Conservation (phyloP, 2,329 filamentous ascomycete genomes). For the Cercospora janseana region DNA sequence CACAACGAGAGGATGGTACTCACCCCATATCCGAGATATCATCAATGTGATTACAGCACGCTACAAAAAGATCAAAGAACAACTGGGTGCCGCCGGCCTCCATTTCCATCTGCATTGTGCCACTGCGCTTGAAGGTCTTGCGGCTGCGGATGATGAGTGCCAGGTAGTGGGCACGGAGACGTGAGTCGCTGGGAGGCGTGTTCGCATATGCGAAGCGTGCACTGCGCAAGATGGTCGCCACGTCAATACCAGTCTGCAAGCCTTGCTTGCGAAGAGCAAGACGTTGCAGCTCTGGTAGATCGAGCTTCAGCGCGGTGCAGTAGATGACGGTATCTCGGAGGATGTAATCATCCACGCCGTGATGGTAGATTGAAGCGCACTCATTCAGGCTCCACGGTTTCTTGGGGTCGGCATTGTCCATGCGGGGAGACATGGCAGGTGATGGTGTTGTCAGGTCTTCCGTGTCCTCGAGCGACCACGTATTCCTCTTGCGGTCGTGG, state of each 20-base stretch:
- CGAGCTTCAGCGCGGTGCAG: conserved; percentile 87
- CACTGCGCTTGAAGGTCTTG: conserved; percentile 96
- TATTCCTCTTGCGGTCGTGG: conserved; percentile 76
- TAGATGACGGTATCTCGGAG: conserved; percentile 93
- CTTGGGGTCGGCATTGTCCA: conserved; percentile 43
- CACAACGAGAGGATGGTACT: conserved; percentile 42
- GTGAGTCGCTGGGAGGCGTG: conserved; percentile 88
- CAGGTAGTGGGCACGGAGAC: conserved; percentile 93
- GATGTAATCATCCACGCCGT: conserved; percentile 70
- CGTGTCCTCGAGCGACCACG: conserved; percentile 83
- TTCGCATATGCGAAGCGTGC: conserved; percentile 94
- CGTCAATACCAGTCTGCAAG: conserved; percentile 86
- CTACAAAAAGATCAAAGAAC: conserved; percentile 98
- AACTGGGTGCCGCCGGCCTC: conserved; percentile 81
- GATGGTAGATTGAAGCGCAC: conserved; percentile 70
- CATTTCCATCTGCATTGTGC: conserved; percentile 99
- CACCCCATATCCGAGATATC: conserved; percentile 86
- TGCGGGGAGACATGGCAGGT: conserved; percentile 51
- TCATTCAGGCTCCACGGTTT: conserved; percentile 58
- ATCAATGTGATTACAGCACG: conserved; percentile 97
- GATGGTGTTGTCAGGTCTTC: conserved; percentile 30
- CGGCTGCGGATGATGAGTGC: conserved; percentile 95
- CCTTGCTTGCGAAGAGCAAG: conserved; percentile 93
- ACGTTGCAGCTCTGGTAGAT: conserved; percentile 86
- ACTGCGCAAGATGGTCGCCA: conserved; percentile 84